phyloP scores from a whole-genome alignment of 768 basidiomycete genomes.

The Suillus brevipes region DNA sequence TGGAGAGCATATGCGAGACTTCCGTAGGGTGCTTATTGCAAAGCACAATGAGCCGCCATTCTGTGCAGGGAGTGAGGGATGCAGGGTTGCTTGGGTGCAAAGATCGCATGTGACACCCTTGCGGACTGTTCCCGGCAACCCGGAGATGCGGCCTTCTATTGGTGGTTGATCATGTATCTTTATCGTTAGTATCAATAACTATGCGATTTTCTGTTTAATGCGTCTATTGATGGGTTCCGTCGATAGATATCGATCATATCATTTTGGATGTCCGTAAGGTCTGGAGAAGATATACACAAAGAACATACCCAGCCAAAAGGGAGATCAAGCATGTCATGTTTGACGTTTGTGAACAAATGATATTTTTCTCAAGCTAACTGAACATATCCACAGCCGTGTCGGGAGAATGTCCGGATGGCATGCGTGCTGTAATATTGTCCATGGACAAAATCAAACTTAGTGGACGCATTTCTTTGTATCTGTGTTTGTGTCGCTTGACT shows the following conservation, averaged over 20 bases:
- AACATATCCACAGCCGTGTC: not conserved
- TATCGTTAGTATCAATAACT: not conserved
- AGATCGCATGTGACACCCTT: not conserved
- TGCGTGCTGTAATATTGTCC: not conserved
- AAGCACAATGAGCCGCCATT: not conserved
- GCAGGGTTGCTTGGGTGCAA: not conserved
- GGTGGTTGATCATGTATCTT: not conserved
- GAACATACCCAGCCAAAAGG: not conserved
- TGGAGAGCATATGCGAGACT: constrained; percentile 81
- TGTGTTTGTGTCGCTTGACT: not conserved
- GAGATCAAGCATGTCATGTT: not conserved
- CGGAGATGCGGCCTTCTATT: not conserved
- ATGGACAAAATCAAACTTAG: not conserved
- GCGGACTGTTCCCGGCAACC: not conserved
- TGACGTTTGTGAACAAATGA: not conserved
- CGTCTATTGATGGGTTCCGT: not conserved
- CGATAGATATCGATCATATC: not conserved
- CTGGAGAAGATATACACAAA: not conserved
- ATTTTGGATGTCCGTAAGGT: no score
- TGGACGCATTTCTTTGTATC: not conserved
- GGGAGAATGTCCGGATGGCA: not conserved
- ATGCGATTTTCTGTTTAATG: not conserved
- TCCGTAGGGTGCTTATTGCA: constrained; percentile 75
- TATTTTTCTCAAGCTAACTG: not conserved
- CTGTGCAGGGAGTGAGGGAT: not conserved